Base-by-base conservation (phyloP, 2,329 filamentous ascomycete genomes). In the Rhinocladiella similis region DNA sequence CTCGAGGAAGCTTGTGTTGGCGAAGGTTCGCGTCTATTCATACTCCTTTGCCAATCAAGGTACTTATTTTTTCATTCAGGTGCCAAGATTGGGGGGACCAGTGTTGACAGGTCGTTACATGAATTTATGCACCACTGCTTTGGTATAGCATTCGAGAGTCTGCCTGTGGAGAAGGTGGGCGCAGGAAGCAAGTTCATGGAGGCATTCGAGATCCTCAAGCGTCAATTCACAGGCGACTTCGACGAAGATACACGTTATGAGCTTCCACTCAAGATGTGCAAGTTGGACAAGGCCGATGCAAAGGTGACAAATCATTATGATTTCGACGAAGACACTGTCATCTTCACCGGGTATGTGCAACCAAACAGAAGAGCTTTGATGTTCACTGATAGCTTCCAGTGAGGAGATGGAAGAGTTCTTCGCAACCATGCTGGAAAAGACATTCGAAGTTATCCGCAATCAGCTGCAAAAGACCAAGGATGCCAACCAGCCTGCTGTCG, bases 181-280 rank as follows among this genome's bases (percentile, higher is more conserved):
- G 62, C 68, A 1, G 69, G 70, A 12, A 71, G 68, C 41, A 25
- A 55, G 5, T 70, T 73, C 41, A 74, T 73, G 71, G 64, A 65
- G 16, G 57, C 62, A 2, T 74, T 73, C 38, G 71, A 74, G 45
- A 42, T 55, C 0, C 19, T 64, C 39, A 74, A 74, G 45, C 55
- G 60, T 9, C 60, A 67, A 27, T 74, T 73, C 53, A 65, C 39
- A 10, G 47, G 50, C 10, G 36, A 41, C 47, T 22, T 18, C 38
- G 38, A 56, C 16, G 16, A 45, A 10, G 29, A 52, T 16, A 47
- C 19, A 27, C 18, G 20, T 10, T 22, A 19, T 36, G 35, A 33
- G 27, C 33, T 54, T 22, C 47, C 33, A 53, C 20, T 48, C 18
- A 25, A 46, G 39, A 54, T 27, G 25, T 6, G 18, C 18, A 45